phyloP scores from a whole-genome alignment of 73 alveolate genomes.

The Paramecium pentaurelia region DNA sequence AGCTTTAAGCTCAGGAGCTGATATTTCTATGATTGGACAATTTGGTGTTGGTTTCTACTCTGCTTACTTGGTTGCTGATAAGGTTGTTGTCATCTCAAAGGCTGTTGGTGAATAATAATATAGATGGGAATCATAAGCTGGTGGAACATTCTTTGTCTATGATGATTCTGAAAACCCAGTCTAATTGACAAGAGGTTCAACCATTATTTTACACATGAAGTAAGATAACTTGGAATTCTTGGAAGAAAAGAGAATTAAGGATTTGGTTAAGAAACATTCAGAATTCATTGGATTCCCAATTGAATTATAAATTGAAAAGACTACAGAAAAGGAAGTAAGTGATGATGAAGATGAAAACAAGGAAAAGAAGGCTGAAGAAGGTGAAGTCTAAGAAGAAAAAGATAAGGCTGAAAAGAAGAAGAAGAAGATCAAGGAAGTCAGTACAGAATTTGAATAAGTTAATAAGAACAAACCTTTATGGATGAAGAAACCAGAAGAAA shows the following conservation, averaged over 20 bases:
- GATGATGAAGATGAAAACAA: constrained; percentile 97
- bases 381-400: constrained; percentile 87
- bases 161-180: constrained; percentile 83
- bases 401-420: constrained; percentile 90
- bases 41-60: constrained; percentile 99
- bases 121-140: constrained; percentile 99
- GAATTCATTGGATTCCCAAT: constrained; percentile 99
- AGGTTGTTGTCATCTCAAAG: constrained; percentile 93
- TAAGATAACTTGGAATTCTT: constrained; percentile 98
- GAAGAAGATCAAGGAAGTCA: constrained; percentile 98
- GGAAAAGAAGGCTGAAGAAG: constrained; percentile 85
- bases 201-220: constrained; percentile 94
- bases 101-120: constrained; percentile 92
- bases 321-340: constrained; percentile 97
- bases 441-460: constrained; percentile 97
- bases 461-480: constrained; percentile 99
- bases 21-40: constrained; percentile 98
- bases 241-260: constrained; percentile 97
- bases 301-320: constrained; percentile 95
- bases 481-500: constrained; percentile 98
- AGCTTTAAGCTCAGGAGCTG: constrained; percentile 98
- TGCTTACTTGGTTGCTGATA: constrained; percentile 98
- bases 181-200: constrained; percentile 93
- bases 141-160: constrained; percentile 94
- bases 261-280: constrained; percentile 97